Percentiles rank a stretch among this genome's conserved stretches.
Evolutionary conservation across 148 eudicot genomes (phyloP).

Genomic region (Nepenthes gracilis): DNA sequence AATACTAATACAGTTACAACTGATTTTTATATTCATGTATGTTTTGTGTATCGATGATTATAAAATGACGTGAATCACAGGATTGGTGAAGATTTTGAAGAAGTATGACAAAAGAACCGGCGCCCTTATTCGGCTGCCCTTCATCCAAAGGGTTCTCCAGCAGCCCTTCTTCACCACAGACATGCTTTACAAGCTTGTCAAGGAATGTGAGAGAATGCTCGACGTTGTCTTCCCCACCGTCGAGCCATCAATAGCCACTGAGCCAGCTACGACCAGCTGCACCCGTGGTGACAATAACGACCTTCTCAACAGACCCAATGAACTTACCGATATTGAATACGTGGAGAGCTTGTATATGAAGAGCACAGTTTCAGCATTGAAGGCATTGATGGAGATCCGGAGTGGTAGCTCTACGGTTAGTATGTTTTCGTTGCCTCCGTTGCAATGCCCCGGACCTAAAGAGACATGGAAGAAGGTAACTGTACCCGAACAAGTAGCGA

Average conservation of each 20-base stretch:
- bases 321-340: conserved; percentile 59
- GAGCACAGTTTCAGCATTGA: conserved; percentile 66
- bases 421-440: conserved; percentile 72
- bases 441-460: conserved; percentile 42
- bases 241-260: conserved; percentile 20
- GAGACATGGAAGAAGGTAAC: conserved; percentile 59
- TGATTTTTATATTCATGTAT: no score
- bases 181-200: conserved; percentile 64
- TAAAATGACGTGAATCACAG: conserved; percentile 17
- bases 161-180: conserved; percentile 93
- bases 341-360: conserved; percentile 76
- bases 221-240: conserved; percentile 44
- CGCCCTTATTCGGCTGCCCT: conserved; percentile 71
- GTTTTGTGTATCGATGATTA: no score
- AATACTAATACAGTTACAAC: no score
- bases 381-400: conserved; percentile 59
- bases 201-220: conserved; percentile 74
- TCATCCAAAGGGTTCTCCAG: conserved; percentile 76
- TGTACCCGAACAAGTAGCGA: conserved; percentile 50
- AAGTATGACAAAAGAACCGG: conserved; percentile 91
- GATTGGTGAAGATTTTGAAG: conserved; percentile 79
- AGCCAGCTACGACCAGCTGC: conserved; percentile 15
- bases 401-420: conserved; percentile 82
- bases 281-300: conserved; percentile 3
- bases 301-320: conserved; percentile 40